phyloP scores from a whole-genome alignment of 2,329 filamentous ascomycete species.

The Trichophyton equinum region DNA sequence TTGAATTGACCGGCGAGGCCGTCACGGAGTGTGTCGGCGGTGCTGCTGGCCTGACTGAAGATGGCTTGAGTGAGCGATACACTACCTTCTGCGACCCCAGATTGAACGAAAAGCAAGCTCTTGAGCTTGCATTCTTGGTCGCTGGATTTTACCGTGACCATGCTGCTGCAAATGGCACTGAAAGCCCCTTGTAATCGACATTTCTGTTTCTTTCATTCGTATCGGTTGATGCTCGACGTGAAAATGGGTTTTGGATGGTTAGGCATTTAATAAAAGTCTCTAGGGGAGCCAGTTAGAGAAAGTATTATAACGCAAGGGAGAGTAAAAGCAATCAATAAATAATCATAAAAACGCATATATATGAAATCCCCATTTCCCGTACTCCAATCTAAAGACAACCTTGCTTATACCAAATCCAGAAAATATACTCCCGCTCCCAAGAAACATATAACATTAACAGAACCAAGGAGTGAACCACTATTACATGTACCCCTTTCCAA shows the following conservation, averaged over 20 bases:
- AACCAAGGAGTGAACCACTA: background rate
- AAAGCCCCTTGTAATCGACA: constrained; percentile 1
- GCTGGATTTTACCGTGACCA: constrained; percentile 61
- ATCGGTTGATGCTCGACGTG: background rate
- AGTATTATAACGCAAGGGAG: background rate
- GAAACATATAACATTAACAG: background rate
- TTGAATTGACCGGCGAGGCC: constrained; percentile 89
- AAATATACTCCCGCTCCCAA: background rate
- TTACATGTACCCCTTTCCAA: constrained; percentile 31
- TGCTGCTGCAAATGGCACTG: constrained; percentile 18
- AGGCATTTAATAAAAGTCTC: background rate
- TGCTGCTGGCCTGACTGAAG: constrained; percentile 72
- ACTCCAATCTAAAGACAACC: background rate
- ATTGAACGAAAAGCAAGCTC: constrained; percentile 92
- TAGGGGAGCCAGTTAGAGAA: background rate
- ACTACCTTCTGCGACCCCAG: constrained; percentile 92
- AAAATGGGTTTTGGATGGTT: background rate
- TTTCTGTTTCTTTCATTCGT: background rate
- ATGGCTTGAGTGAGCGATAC: constrained; percentile 81
- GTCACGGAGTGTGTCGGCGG: constrained; percentile 94
- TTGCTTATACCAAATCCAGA: background rate
- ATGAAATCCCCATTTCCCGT: background rate
- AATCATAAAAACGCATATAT: background rate
- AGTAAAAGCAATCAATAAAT: background rate
- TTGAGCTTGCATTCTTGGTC: constrained; percentile 87